Percentiles rank a stretch among this genome's conserved stretches.
These are phyloP conservation scores for Fusarium concolor DNA, from an alignment of 2,329 filamentous ascomycete genomes.

Conservation along the genomic window DNA sequence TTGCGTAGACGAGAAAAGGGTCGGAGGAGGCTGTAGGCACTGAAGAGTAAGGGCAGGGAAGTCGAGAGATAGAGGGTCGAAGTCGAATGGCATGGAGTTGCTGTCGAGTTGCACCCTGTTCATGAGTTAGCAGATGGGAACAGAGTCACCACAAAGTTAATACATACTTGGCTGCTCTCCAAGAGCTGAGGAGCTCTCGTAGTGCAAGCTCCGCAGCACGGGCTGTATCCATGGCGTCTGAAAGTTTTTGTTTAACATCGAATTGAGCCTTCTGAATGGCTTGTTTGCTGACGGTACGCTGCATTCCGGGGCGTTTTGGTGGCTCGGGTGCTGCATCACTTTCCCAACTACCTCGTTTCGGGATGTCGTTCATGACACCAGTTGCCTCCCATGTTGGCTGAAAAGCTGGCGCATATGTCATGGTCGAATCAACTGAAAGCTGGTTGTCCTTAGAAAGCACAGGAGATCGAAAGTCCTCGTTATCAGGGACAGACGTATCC, in stretches of 20 bases:
- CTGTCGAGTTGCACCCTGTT: conserved; percentile 66
- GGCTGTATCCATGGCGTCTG: conserved; percentile 81
- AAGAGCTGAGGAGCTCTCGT: conserved; percentile 82
- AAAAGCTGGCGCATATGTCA: conserved; percentile 63
- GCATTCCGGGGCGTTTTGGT: conserved; percentile 52
- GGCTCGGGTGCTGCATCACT: conserved; percentile 52
- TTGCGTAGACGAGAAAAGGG: conserved; percentile 83
- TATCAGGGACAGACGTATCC: conserved; percentile 56
- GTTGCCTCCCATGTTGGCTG: conserved; percentile 79
- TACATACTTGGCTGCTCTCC: conserved; percentile 83
- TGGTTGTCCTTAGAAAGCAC: conserved; percentile 57
- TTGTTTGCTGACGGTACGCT: conserved; percentile 62
- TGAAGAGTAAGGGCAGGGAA: conserved; percentile 88
- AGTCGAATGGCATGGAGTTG: conserved; percentile 74
- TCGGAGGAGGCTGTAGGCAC: conserved; percentile 82
- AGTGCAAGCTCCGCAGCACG: conserved; percentile 87
- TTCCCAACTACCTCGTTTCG: conserved; percentile 54
- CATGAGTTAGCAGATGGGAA: conserved; percentile 26
- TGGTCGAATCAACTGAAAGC: conserved; percentile 59
- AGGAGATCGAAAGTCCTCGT: conserved; percentile 53
- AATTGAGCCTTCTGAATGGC: conserved; percentile 69
- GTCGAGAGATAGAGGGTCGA: conserved; percentile 85
- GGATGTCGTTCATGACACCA: conserved; percentile 81
- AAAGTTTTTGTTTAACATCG: conserved; percentile 71
- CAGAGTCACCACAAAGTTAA: neutral